Base-by-base conservation (phyloP, 1,284 basidiomycete genomes). In the Heterobasidion occidentale region DNA sequence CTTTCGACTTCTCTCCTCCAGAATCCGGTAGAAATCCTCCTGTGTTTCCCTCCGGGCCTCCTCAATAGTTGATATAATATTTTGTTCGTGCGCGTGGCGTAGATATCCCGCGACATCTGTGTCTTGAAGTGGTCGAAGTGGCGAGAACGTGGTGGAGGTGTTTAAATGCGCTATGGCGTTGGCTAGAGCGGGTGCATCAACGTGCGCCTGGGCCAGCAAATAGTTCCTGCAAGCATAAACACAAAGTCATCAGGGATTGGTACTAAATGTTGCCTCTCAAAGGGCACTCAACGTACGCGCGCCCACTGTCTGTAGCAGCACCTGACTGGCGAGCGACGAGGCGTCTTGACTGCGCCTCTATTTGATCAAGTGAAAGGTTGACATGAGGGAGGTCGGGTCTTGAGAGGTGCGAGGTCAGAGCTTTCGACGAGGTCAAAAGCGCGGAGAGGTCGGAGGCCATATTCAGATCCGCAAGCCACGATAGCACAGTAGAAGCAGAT, bases 11-110 rank as follows among this genome's bases (percentile, higher is more conserved):
- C 88, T 78, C 48, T 88, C 83, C 64, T 93, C 88, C 46, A 95
- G 74, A 45, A 86, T 82, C 38, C 81, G 79, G 65, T 94, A 92
- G 64, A 96, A 95, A 61, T 92, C 86, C 59, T 89, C 80, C 62
- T 94, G 86, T 0, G 94, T 96, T 62, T 92, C 86, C 59, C 86
- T 82, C 51, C 93, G 77, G 5, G 89, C 89, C 66, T 96, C 91
- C 68, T 97, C 94, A 58, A 98, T 95, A 2, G 92, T 92, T 4
- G 91, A 90, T 59, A 97, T 92, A 57, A 98, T 83, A 61, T 92
- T 92, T 69, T 96, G 94, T 70, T 98, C 94, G 66, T 96, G 93
- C 7, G 91, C 89, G 70, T 94, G 90, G 19, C 91, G 88, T 36
- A 96, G 80, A 69, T 90, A 95, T 36, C 91, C 90, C 38, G 88